Evolutionary conservation across 495 filamentous ascomycete species (phyloP).

Genomic region (Lepraria neglecta): DNA sequence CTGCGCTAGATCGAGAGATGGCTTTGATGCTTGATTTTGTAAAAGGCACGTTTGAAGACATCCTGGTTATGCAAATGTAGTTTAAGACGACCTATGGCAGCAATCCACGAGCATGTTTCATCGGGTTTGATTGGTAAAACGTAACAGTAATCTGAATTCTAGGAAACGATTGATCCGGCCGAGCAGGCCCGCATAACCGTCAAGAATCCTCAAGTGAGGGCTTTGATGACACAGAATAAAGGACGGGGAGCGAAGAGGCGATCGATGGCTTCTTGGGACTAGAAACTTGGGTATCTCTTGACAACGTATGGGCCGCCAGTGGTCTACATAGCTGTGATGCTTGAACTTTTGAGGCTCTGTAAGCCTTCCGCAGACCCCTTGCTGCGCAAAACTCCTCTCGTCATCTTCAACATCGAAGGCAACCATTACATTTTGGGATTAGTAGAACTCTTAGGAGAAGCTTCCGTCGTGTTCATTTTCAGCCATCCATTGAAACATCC

Average conservation of each 20-base stretch:
- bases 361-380: not conserved
- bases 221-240: not conserved
- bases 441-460: not conserved
- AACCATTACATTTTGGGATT: not conserved
- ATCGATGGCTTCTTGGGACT: not conserved
- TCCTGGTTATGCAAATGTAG: not conserved
- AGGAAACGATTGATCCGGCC: not conserved
- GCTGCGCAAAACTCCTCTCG: not conserved
- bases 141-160: not conserved
- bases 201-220: not conserved
- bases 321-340: not conserved
- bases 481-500: slow-evolving; percentile 42
- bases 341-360: not conserved
- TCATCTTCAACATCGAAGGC: not conserved
- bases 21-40: too few species aligned
- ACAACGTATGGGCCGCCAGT: not conserved
- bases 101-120: not conserved
- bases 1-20: too few species aligned
- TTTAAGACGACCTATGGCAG: too few species aligned
- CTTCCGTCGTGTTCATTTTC: not conserved
- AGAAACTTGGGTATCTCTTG: slow-evolving; percentile 8
- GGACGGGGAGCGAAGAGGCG: not conserved
- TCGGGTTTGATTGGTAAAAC: slow-evolving; percentile 5
- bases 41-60: too few species aligned
- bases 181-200: not conserved